These are phyloP conservation scores for Heterobasidion occidentale DNA, from an alignment of 1,284 basidiomycete genomes.

Conservation along the genomic window DNA sequence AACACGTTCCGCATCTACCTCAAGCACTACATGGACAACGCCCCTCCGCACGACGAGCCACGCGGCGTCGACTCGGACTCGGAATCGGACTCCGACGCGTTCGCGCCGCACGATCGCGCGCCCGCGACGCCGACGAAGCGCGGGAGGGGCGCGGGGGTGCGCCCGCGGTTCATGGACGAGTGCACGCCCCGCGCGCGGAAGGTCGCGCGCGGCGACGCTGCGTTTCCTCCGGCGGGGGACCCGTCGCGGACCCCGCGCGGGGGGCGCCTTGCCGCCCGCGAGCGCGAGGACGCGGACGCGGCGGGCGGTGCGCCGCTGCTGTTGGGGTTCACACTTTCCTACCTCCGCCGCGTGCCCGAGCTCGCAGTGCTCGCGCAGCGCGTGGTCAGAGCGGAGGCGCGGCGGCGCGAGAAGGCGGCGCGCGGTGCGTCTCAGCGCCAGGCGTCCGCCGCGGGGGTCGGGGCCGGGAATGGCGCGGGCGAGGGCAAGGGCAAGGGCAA, in stretches of 20 bases:
- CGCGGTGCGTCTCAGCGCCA: constrained; percentile 31
- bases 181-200: constrained; percentile 13
- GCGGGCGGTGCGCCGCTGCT: constrained; percentile 5
- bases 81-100: constrained; percentile 3
- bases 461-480: neutral
- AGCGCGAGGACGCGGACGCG: neutral
- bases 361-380: constrained; percentile 51
- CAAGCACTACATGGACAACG: constrained; percentile 68
- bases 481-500: neutral
- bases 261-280: neutral
- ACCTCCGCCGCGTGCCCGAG: constrained; percentile 67
- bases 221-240: neutral
- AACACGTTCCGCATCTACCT: constrained; percentile 68
- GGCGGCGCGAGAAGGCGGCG: constrained; percentile 34
- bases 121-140: constrained; percentile 22
- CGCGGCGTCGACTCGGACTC: constrained; percentile 5
- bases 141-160: neutral
- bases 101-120: neutral
- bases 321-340: constrained; percentile 60
- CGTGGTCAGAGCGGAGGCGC: constrained; percentile 47
- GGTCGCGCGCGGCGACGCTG: neutral
- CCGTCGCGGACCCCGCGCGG: neutral
- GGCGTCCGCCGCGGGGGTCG: neutral
- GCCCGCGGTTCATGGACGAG: neutral
- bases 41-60: constrained; percentile 9